phyloP scores from a whole-genome alignment of 1,139 yeast genomes.

The Nakaseomyces nivariensis region DNA sequence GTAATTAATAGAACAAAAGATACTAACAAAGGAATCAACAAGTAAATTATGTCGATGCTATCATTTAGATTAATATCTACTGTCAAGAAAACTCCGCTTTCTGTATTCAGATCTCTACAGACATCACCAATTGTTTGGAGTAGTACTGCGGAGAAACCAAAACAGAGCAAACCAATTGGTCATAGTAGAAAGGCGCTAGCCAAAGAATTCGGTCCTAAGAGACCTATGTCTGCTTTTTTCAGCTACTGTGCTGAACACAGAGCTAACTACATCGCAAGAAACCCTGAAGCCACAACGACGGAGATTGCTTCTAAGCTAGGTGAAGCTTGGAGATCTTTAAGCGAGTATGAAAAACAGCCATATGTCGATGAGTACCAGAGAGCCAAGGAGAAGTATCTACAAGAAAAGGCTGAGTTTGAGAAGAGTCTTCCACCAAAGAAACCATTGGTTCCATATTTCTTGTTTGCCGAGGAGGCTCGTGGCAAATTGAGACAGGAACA shows the following conservation, averaged over 20 bases:
- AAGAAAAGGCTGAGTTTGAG: constrained; percentile 6
- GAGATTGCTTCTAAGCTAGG: constrained; percentile 10
- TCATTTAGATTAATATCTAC: not conserved
- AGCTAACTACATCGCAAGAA: not conserved
- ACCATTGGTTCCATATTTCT: constrained; percentile 22
- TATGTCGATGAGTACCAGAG: constrained; percentile 8
- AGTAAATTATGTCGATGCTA: not conserved
- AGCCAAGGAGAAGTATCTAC: constrained; percentile 8
- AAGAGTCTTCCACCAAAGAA: constrained; percentile 22
- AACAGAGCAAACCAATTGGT: constrained; percentile 2
- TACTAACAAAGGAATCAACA: too few relatives aligned
- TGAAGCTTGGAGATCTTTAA: constrained; percentile 23
- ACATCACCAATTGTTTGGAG: constrained; percentile 2
- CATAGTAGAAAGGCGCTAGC: constrained; percentile 8
- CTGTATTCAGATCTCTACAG: not conserved
- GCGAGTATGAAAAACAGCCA: constrained; percentile 17
- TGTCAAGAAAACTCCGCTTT: not conserved
- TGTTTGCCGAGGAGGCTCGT: constrained; percentile 16
- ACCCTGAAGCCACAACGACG: not conserved
- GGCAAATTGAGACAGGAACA: constrained; percentile 10
- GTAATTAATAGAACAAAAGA: not conserved
- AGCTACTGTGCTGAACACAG: not conserved
- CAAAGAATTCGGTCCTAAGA: constrained; percentile 25
- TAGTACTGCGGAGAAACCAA: constrained; percentile 1
- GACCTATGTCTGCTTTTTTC: constrained; percentile 17